These are phyloP conservation scores for Rhodotorula sp. DNA, from an alignment of 1,284 basidiomycete species.

Conservation along the genomic window DNA sequence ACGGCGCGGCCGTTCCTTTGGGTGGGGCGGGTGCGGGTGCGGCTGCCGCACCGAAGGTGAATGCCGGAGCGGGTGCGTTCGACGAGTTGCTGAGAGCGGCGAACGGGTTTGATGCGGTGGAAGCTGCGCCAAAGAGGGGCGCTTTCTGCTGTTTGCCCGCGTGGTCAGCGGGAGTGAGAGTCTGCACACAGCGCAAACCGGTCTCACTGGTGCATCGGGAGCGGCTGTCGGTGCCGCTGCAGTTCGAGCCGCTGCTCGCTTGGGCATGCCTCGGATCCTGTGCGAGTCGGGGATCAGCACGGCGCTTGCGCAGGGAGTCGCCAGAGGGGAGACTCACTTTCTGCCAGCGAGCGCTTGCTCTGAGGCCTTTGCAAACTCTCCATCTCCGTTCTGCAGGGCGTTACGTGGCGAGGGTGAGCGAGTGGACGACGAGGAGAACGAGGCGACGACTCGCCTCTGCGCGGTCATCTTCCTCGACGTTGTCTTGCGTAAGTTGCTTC, in stretches of 20 bases:
- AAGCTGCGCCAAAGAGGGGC: slow-evolving; percentile 16
- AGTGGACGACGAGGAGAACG: not conserved
- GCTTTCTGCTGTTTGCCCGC: slow-evolving; percentile 7
- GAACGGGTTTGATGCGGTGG: slow-evolving; percentile 33
- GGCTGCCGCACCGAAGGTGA: slow-evolving; percentile 15
- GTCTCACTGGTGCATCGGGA: slow-evolving; percentile 26
- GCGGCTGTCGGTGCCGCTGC: slow-evolving; percentile 20
- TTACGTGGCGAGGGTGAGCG: not conserved
- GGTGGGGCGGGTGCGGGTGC: not conserved
- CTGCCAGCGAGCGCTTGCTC: slow-evolving; percentile 3
- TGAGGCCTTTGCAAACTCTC: slow-evolving; percentile 20
- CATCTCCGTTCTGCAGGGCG: slow-evolving; percentile 8
- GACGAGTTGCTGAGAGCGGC: not conserved
- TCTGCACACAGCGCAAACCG: accelerated
- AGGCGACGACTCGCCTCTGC: slow-evolving; percentile 12
- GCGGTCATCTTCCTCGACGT: slow-evolving; percentile 38
- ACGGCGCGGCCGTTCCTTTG: no score
- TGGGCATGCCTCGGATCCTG: slow-evolving; percentile 52
- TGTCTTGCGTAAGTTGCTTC: slow-evolving; percentile 42
- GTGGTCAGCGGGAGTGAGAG: not conserved
- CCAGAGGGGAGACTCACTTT: not conserved
- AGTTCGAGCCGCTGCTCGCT: slow-evolving; percentile 34
- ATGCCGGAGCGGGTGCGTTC: slow-evolving; percentile 6
- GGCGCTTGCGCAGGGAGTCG: not conserved
- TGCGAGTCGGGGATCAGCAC: not conserved